Percentiles rank a stretch among this genome's conserved stretches.
Evolutionary conservation across 2,329 filamentous ascomycete species (phyloP).

Genomic region (Aspergillus tamarii): DNA sequence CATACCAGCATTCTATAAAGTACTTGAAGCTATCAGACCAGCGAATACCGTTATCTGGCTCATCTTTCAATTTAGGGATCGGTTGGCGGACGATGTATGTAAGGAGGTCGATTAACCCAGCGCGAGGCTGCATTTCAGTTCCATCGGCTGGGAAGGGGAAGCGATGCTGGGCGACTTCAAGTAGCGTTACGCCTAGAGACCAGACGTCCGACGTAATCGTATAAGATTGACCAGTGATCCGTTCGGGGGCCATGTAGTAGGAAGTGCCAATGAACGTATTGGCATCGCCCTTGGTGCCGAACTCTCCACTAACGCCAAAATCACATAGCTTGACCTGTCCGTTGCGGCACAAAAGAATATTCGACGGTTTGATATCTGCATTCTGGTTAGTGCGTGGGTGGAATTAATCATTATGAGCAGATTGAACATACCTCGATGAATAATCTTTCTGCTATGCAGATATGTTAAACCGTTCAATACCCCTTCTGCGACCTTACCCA

Average conservation of each 20-base stretch:
- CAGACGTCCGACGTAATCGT: slow-evolving; percentile 99
- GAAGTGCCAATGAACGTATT: slow-evolving; percentile 99
- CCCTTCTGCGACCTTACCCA: slow-evolving; percentile 95
- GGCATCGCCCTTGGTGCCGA: slow-evolving; percentile 96
- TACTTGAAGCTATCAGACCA: slow-evolving; percentile 99
- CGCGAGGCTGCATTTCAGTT: slow-evolving; percentile 90
- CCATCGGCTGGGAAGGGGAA: slow-evolving; percentile 98
- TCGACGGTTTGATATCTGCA: slow-evolving; percentile 92
- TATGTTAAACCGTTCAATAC: slow-evolving; percentile 93
- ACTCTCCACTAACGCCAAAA: slow-evolving; percentile 96
- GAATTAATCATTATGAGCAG: background rate
- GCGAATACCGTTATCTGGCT: slow-evolving; percentile 82
- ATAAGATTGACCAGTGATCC: slow-evolving; percentile 96
- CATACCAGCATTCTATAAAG: slow-evolving; percentile 97
- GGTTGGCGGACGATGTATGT: slow-evolving; percentile 97
- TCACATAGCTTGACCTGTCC: slow-evolving; percentile 98
- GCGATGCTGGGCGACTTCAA: slow-evolving; percentile 98
- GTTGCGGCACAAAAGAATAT: slow-evolving; percentile 88
- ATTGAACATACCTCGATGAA: slow-evolving; percentile 68
- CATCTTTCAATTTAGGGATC: slow-evolving; percentile 94
- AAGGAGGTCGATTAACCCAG: slow-evolving; percentile 89
- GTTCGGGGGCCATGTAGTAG: slow-evolving; percentile 99
- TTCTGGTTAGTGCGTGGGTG: background rate
- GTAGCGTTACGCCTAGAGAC: slow-evolving; percentile 92
- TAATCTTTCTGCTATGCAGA: slow-evolving; percentile 92